A percentile compares a stretch with the other conserved stretches of the same genome.
Evolutionary conservation across 495 filamentous ascomycete genomes (phyloP).

Genomic region (Margaritispora aquatica): DNA sequence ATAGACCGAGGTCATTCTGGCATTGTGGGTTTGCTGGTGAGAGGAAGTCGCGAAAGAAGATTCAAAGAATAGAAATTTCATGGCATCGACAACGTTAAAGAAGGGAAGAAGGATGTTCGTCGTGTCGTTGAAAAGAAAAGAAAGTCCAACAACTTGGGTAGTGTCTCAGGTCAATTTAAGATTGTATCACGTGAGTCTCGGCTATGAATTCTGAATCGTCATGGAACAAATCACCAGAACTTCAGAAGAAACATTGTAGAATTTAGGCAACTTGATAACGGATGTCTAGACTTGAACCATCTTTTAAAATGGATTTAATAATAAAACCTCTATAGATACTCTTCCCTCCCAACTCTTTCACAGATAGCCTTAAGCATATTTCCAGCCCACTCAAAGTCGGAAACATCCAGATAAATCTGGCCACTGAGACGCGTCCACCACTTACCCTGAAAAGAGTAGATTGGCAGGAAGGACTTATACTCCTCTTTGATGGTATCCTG

Average conservation of each 20-base stretch:
- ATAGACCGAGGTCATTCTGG: background rate
- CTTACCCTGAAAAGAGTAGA: conserved; percentile 50
- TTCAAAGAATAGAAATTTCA: background rate
- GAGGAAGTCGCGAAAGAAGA: background rate
- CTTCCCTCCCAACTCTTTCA: conserved; percentile 48
- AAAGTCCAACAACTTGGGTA: background rate
- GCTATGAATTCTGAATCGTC: too few species aligned
- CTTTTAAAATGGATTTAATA: background rate
- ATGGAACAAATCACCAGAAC: too few species aligned
- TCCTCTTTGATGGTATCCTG: conserved; percentile 46
- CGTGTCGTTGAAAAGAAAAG: background rate
- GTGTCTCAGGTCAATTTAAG: too few species aligned
- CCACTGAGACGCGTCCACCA: conserved; percentile 70
- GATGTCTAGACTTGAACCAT: background rate
- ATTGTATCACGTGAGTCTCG: too few species aligned
- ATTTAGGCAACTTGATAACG: background rate
- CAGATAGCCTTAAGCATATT: conserved; percentile 54
- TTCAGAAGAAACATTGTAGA: too few species aligned
- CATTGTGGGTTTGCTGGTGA: background rate
- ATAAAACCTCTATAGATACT: conserved; percentile 27
- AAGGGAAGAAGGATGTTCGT: background rate
- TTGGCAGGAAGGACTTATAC: conserved; percentile 63
- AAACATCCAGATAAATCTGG: conserved; percentile 71
- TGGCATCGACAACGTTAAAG: background rate
- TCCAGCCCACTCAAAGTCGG: conserved; percentile 72